These are phyloP conservation scores for Microsporum ferrugineum DNA, from an alignment of 2,329 filamentous ascomycete genomes.

Conservation along the genomic window DNA sequence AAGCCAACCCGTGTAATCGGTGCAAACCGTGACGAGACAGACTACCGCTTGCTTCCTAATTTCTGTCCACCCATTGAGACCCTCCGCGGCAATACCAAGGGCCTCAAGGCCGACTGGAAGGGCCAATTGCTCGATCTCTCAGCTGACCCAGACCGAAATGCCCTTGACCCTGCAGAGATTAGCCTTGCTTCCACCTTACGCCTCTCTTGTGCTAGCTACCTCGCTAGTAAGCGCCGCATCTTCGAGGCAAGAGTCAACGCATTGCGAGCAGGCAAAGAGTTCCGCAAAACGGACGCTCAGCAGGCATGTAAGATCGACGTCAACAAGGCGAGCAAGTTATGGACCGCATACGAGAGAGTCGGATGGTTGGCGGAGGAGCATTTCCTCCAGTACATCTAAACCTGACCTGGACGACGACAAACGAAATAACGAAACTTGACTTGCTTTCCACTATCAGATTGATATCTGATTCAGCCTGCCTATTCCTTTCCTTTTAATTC, in stretches of 20 bases:
- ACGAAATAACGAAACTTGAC: constrained; percentile 1
- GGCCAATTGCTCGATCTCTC: constrained; percentile 65
- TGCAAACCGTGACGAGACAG: constrained; percentile 68
- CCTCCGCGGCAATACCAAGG: constrained; percentile 55
- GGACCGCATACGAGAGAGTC: constrained; percentile 76
- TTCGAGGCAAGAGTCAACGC: constrained; percentile 65
- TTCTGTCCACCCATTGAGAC: constrained; percentile 59
- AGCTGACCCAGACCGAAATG: constrained; percentile 55
- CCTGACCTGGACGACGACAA: neutral
- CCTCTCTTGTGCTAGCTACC: constrained; percentile 75
- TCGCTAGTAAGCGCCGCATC: constrained; percentile 86
- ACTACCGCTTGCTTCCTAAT: constrained; percentile 61
- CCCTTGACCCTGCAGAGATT: constrained; percentile 70
- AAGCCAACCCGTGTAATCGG: constrained; percentile 37
- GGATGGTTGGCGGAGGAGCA: constrained; percentile 60
- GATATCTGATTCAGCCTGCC: neutral
- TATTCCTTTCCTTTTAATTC: neutral
- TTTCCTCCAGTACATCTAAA: constrained; percentile 35
- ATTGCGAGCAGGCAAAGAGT: constrained; percentile 60
- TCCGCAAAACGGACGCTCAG: constrained; percentile 89
- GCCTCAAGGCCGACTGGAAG: constrained; percentile 79
- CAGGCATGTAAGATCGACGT: constrained; percentile 97
- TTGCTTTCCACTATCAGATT: neutral
- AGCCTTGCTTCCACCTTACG: constrained; percentile 65
- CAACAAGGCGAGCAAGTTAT: constrained; percentile 90